Conservation (phyloP, 2,329 filamentous ascomycete genomes). For the Colletotrichum karsti region DNA sequence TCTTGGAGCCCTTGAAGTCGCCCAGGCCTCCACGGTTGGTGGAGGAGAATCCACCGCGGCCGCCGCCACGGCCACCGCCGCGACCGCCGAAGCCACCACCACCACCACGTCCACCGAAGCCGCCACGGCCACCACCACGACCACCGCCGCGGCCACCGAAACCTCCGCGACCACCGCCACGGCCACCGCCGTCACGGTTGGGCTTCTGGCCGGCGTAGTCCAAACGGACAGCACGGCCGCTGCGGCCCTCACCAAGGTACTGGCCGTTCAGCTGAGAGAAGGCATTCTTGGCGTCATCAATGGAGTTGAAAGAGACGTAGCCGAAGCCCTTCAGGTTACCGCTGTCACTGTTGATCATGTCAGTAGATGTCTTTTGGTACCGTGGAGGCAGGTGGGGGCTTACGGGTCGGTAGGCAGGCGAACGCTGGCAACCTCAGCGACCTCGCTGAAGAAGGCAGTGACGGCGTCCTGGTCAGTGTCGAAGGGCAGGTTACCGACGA, state of each 20-base stretch:
- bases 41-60: conserved; percentile 60
- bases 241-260: conserved; percentile 69
- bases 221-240: conserved; percentile 79
- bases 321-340: conserved; percentile 92
- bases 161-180: conserved; percentile 61
- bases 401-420: conserved; percentile 87
- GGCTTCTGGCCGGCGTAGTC: conserved; percentile 80
- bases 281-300: conserved; percentile 84
- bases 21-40: conserved; percentile 49
- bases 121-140: conserved; percentile 61
- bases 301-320: conserved; percentile 83
- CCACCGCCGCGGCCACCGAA: conserved; percentile 62
- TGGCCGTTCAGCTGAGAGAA: conserved; percentile 76
- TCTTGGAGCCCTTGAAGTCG: conserved; percentile 76
- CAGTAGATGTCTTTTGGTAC: conserved; percentile 26
- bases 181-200: conserved; percentile 59
- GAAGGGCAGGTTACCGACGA: conserved; percentile 91
- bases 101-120: conserved; percentile 60
- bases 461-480: conserved; percentile 81
- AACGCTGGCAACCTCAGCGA: conserved; percentile 77
- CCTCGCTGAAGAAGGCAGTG: conserved; percentile 76
- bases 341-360: conserved; percentile 65
- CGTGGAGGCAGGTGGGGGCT: conserved; percentile 39
- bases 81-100: conserved; percentile 59
- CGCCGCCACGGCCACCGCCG: conserved; percentile 60